phyloP scores from a whole-genome alignment of 1,284 basidiomycete genomes.

The Stereum hirsutum region DNA sequence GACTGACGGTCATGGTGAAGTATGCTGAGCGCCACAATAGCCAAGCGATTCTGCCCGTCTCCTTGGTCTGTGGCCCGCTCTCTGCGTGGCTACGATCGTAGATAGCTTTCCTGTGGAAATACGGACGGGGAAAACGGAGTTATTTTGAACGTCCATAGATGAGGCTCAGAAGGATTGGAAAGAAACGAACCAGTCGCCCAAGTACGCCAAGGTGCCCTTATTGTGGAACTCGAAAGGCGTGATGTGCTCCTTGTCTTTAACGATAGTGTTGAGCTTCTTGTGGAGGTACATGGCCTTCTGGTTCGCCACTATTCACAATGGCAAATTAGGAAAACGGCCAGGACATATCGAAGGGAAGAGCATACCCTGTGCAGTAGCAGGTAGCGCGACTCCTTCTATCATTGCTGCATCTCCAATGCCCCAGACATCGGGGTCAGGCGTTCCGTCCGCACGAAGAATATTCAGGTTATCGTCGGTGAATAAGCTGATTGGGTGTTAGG shows the following conservation, averaged over 20 bases:
- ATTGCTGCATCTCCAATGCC: constrained; percentile 77
- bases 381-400: constrained; percentile 53
- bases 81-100: constrained; percentile 54
- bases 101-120: constrained; percentile 54
- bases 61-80: constrained; percentile 49
- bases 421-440: constrained; percentile 66
- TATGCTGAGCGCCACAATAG: constrained; percentile 76
- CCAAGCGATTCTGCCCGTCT: constrained; percentile 69
- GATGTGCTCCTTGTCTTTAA: constrained; percentile 28
- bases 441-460: constrained; percentile 45
- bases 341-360: constrained; percentile 8
- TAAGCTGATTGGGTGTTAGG: constrained; percentile 34
- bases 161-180: too few relatives aligned
- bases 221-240: constrained; percentile 63
- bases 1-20: constrained; percentile 69
- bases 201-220: constrained; percentile 71
- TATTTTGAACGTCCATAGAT: constrained; percentile 9
- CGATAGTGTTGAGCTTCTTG: constrained; percentile 59
- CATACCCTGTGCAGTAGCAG: constrained; percentile 76
- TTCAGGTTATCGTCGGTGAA: constrained; percentile 57
- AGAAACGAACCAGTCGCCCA: constrained; percentile 60
- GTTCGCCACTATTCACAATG: constrained; percentile 50
- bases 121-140: neutral
- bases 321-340: constrained; percentile 2
- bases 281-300: constrained; percentile 73